Evolutionary conservation across 768 basidiomycete genomes (phyloP).

Genomic region (Boletus sp.): DNA sequence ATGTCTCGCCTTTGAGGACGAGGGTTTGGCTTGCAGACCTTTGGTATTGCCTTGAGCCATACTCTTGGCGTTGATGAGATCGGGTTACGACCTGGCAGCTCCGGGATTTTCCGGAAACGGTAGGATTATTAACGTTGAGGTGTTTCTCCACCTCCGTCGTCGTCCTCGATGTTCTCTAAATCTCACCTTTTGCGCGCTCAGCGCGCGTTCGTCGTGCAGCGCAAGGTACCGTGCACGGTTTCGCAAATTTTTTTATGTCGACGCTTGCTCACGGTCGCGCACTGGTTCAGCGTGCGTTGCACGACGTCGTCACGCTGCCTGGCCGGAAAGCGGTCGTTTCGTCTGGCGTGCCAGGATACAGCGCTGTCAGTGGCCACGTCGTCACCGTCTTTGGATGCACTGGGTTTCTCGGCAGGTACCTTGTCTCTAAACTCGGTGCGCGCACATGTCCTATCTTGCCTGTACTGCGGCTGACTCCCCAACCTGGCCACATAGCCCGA

Average conservation of each 20-base stretch:
- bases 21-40: conserved; percentile 56
- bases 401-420: conserved; percentile 91
- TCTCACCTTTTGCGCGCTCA: conserved; percentile 51
- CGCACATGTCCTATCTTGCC: conserved; percentile 1
- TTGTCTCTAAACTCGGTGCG: conserved; percentile 88
- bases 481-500: conserved; percentile 57
- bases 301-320: conserved; percentile 66
- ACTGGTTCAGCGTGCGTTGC: conserved; percentile 58
- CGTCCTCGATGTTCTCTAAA: conserved; percentile 40
- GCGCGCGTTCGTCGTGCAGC: conserved; percentile 43
- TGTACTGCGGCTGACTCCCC: background rate
- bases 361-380: conserved; percentile 84
- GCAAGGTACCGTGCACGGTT: conserved; percentile 37
- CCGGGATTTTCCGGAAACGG: conserved; percentile 27
- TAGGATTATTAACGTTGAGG: background rate
- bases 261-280: background rate
- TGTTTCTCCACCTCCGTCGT: conserved; percentile 10
- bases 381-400: conserved; percentile 98
- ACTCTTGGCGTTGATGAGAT: background rate
- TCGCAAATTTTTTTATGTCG: background rate
- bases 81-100: background rate
- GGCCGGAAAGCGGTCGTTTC: conserved; percentile 63
- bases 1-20: conserved; percentile 47
- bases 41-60: conserved; percentile 89
- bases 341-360: conserved; percentile 78